These are phyloP conservation scores for Ormosia semicastrata DNA, from an alignment of 306 rosid genomes.

Conservation along the genomic window DNA sequence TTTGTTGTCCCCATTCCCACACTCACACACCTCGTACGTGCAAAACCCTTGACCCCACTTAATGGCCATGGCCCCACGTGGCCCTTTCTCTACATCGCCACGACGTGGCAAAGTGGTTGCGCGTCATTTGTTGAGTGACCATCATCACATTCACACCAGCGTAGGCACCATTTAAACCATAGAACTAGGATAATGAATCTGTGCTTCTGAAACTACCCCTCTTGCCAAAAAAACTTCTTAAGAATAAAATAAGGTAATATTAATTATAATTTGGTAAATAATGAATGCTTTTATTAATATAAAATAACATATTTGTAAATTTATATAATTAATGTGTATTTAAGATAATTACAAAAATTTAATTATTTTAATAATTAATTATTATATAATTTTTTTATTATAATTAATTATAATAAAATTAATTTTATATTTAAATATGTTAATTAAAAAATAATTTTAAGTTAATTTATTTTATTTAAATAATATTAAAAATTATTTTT, in stretches of 20 bases:
- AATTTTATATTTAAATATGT: too few relatives aligned
- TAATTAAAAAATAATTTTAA: too few relatives aligned
- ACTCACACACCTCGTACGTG: conserved; percentile 46
- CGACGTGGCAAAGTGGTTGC: conserved; percentile 3
- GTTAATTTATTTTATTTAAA: too few relatives aligned
- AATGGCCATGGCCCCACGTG: conserved; percentile 28
- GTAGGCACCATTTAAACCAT: not conserved
- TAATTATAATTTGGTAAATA: too few relatives aligned
- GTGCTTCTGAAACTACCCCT: not conserved
- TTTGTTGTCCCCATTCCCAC: conserved; percentile 11
- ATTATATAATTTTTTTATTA: too few relatives aligned
- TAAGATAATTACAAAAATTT: too few relatives aligned
- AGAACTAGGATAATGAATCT: not conserved
- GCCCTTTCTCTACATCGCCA: not conserved
- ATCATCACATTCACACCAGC: not conserved
- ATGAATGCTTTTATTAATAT: too few relatives aligned
- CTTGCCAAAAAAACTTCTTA: not conserved
- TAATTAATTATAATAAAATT: too few relatives aligned
- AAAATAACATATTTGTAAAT: not conserved
- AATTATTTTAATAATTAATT: too few relatives aligned
- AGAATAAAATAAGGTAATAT: too few relatives aligned
- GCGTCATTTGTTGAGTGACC: conserved; percentile 17
- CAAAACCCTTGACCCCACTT: not conserved
- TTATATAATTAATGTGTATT: too few relatives aligned
- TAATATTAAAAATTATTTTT: too few relatives aligned